These are phyloP conservation scores for Solanum appendiculatum DNA, from an alignment of 257 asterid genomes.

Conservation along the genomic window DNA sequence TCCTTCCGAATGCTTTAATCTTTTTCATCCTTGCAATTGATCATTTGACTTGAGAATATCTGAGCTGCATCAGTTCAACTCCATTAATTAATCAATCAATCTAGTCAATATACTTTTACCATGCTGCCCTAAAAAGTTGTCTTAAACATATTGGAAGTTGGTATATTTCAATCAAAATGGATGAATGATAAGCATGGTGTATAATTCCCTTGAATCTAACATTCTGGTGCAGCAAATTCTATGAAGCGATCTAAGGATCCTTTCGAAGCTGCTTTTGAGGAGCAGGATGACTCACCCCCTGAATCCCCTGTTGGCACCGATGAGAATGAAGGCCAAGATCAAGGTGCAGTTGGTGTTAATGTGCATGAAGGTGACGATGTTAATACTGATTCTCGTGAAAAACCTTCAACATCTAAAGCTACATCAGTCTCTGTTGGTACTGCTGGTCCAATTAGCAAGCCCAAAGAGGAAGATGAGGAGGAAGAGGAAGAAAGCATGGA, in stretches of 20 bases:
- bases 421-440: constrained; percentile 16
- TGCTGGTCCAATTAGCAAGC: constrained; percentile 29
- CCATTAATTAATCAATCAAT: not conserved
- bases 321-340: constrained; percentile 50
- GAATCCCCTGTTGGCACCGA: constrained; percentile 71
- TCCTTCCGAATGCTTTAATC: not conserved
- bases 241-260: constrained; percentile 98
- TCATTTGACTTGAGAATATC: not conserved
- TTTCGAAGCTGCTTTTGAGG: constrained; percentile 79
- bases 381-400: constrained; percentile 19
- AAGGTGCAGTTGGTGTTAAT: constrained; percentile 22
- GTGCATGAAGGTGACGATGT: constrained; percentile 25
- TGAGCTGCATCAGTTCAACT: not conserved
- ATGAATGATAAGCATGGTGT: not conserved
- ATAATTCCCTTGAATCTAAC: not conserved
- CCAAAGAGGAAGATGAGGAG: constrained; percentile 87
- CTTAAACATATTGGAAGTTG: not conserved
- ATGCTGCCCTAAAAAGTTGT: not conserved
- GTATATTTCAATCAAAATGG: not conserved
- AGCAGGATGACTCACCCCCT: constrained; percentile 84
- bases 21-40: not conserved
- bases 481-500: constrained; percentile 95
- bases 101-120: not conserved
- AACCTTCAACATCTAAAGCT: constrained; percentile 35
- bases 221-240: not conserved